Evolutionary conservation across 306 rosid species (phyloP), one percentile per base, ranked within the genome.

Genomic region (Datisca glomerata): DNA sequence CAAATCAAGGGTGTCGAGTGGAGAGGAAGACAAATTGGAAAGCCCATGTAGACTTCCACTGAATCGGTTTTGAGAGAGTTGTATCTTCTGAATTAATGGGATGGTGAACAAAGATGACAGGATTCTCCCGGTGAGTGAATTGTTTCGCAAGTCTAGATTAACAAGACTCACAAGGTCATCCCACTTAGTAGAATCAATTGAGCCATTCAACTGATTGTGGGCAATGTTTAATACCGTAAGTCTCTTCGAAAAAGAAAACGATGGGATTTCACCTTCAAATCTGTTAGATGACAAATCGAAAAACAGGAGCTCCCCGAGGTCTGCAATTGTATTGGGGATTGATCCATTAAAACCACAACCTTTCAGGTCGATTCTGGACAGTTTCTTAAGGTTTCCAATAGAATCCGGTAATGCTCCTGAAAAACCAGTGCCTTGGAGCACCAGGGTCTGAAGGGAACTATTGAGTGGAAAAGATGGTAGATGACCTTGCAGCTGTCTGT

Each of bases 211-310:
- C 0, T 1, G 2, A 50, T 67, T 67, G 34, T 2, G 6, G 2
- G 64, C 48, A 8, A 67, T 37, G 57, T 12, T 2, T 19, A 67
- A 1, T 1, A 13, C 1, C 0, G 51, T 44, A 18, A 67, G 18
- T 18, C 49, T 49, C 43, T 28, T 44, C 28, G 42, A 48, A 50
- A 37, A 13, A 5, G 22, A 12, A 12, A 60, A 50, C 1, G 41
- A 49, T 4, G 73, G 68, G 28, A 67, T n/a, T 18, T 64, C 37
- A 31, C 73, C 68, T 1, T 7, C 32, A 3, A 67, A 60, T 1
- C 27, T 42, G 68, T 55, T 67, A 0, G 0, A 0, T 2, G 64
- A 43, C 1, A 60, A 14, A 38, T 60, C 63, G 29, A 67, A 0
- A 45, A 6, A 43, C 21, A 43, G 21, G 9, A 67, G 41, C 4